Evolutionary conservation across 805 yeast genomes (phyloP).

Genomic region (Wickerhamiella allomyrinae): DNA sequence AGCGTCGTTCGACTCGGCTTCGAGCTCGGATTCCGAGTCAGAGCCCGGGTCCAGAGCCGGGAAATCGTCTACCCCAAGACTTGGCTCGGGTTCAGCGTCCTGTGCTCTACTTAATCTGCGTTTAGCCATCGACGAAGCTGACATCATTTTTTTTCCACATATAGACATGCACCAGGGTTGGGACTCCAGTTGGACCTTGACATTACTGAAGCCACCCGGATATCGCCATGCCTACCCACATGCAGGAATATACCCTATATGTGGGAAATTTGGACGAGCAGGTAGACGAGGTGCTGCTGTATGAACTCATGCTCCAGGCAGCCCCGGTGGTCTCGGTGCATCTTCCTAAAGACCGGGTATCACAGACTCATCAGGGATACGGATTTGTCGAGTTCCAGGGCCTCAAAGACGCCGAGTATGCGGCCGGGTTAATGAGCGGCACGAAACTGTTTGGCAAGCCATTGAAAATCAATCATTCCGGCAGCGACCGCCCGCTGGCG

Average conservation of each 20-base stretch:
- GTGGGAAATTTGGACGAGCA: conserved; percentile 71
- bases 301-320: conserved; percentile 73
- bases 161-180: too few relatives aligned
- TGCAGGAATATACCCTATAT: conserved; percentile 29
- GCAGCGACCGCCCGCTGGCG: conserved; percentile 13
- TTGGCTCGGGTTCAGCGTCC: not conserved
- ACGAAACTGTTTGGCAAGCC: conserved; percentile 46
- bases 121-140: conserved; percentile 1
- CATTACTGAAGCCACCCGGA: too few relatives aligned
- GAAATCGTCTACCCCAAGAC: not conserved
- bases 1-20: not conserved
- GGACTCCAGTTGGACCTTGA: too few relatives aligned
- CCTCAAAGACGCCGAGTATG: conserved; percentile 56
- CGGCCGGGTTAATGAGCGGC: conserved; percentile 44
- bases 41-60: not conserved
- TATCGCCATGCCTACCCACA: not conserved
- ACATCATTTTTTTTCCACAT: conserved; percentile 2
- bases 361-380: conserved; percentile 64
- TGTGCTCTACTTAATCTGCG: not conserved
- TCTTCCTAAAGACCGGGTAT: conserved; percentile 66
- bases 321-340: conserved; percentile 61
- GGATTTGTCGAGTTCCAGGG: conserved; percentile 68
- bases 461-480: conserved; percentile 29
- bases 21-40: conserved; percentile 1
- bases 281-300: conserved; percentile 56